Evolutionary conservation across 2,329 filamentous ascomycete genomes (phyloP).

Genomic region (Ophiosphaerella korrae): DNA sequence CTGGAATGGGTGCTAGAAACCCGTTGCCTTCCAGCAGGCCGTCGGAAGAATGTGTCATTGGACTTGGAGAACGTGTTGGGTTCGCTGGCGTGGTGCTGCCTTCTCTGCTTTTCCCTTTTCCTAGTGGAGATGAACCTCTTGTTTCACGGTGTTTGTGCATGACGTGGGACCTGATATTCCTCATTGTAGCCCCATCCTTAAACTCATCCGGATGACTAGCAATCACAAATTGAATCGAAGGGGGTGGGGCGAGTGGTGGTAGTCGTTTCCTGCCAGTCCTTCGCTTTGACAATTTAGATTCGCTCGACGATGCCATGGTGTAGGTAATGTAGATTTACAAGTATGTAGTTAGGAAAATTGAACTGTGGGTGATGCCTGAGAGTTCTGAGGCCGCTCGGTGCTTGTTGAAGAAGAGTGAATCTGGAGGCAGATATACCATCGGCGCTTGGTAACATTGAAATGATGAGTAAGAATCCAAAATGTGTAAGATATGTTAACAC

Average conservation of each 20-base stretch:
- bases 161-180: conserved; percentile 43
- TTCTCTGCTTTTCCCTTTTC: conserved; percentile 20
- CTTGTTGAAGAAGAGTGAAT: conserved; percentile 4
- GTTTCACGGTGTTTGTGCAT: conserved; percentile 44
- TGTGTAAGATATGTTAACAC: conserved; percentile 5
- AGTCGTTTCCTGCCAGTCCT: conserved; percentile 35
- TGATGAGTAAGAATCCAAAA: conserved; percentile 13
- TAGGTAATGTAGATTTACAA: neutral
- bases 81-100: conserved; percentile 12
- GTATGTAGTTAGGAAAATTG: neutral
- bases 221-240: conserved; percentile 40
- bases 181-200: conserved; percentile 36
- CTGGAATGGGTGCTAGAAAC: conserved; percentile 10
- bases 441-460: conserved; percentile 1
- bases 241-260: conserved; percentile 40
- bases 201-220: conserved; percentile 43
- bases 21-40: conserved; percentile 13
- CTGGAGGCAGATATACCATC: neutral
- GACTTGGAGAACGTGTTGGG: conserved; percentile 30
- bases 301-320: conserved; percentile 28
- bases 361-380: neutral
- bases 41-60: conserved; percentile 20
- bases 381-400: neutral
- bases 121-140: conserved; percentile 19
- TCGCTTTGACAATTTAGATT: conserved; percentile 28